A percentile compares a stretch with the other conserved stretches of the same genome.
These are phyloP conservation scores for Colletotrichum noveboracense DNA, from an alignment of 2,329 filamentous ascomycete genomes.

Conservation along the genomic window DNA sequence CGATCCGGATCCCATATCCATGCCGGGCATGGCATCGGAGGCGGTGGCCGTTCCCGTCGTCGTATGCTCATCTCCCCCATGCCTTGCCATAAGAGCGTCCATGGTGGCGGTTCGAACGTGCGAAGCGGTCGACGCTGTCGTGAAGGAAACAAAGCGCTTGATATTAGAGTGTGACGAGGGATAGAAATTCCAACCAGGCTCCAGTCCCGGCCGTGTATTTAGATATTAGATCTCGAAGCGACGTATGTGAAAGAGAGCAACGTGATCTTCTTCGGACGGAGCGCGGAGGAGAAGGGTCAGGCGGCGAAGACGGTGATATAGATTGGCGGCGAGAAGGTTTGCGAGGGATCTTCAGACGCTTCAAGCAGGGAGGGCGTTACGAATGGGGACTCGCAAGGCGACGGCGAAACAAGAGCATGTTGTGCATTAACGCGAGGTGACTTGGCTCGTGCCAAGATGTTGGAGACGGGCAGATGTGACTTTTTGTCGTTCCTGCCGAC, in stretches of 20 bases:
- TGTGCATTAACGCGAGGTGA: conserved; percentile 17
- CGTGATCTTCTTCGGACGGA: background rate
- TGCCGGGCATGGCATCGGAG: conserved; percentile 16
- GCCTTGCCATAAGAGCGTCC: conserved; percentile 14
- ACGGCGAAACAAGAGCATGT: conserved; percentile 18
- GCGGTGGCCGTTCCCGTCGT: background rate
- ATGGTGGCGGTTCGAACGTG: background rate
- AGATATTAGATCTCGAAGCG: background rate
- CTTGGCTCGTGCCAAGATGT: conserved; percentile 15
- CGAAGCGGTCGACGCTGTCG: background rate
- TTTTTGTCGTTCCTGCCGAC: conserved; percentile 3
- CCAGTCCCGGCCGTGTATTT: conserved; percentile 10
- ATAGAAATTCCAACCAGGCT: conserved; percentile 4
- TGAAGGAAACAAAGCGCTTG: background rate
- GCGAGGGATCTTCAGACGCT: conserved; percentile 24
- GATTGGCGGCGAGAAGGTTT: conserved; percentile 20
- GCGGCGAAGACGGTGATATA: conserved; percentile 15
- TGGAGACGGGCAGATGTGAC: conserved; percentile 2
- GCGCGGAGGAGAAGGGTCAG: background rate
- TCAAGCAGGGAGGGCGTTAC: conserved; percentile 9
- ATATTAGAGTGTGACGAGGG: background rate
- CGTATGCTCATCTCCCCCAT: conserved; percentile 6
- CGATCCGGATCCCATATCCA: conserved; percentile 13
- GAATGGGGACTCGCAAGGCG: background rate
- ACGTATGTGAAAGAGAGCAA: background rate